Evolutionary conservation across 176 grass and related monocot genomes (phyloP).

Genomic region (Triticum timopheevii): DNA sequence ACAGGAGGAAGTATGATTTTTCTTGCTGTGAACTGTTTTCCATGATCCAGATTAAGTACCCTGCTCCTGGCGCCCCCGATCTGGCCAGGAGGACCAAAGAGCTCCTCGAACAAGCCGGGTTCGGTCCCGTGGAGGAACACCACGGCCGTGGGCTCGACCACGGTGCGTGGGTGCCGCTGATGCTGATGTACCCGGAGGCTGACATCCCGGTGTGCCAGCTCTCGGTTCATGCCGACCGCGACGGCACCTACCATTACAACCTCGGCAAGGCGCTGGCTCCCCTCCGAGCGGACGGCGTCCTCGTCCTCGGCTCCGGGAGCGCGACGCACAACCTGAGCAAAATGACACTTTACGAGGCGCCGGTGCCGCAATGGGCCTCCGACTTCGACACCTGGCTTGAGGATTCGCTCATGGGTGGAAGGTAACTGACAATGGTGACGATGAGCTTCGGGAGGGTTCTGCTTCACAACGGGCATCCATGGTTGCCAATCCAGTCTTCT

Average conservation of each 20-base stretch:
- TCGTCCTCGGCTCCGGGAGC: conserved; percentile 76
- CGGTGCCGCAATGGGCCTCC: conserved; percentile 47
- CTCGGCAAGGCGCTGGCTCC: not conserved
- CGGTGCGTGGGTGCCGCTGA: conserved; percentile 59
- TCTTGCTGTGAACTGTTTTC: too few relatives aligned
- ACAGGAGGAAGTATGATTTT: too few relatives aligned
- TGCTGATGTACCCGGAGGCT: conserved; percentile 25
- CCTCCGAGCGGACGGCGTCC: conserved; percentile 60
- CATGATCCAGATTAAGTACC: conserved; percentile 68
- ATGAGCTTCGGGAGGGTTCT: too few relatives aligned
- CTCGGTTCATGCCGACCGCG: conserved; percentile 50
- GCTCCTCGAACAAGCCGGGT: conserved; percentile 59
- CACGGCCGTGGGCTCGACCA: conserved; percentile 69
- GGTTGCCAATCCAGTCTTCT: too few relatives aligned
- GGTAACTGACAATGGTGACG: conserved; percentile 11
- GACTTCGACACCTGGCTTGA: conserved; percentile 18
- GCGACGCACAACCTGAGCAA: conserved; percentile 58
- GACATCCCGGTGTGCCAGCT: conserved; percentile 77
- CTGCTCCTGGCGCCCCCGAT: conserved; percentile 63
- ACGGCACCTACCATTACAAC: conserved; percentile 73
- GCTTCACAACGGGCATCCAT: too few relatives aligned
- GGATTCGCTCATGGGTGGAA: conserved; percentile 57
- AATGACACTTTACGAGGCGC: not conserved
- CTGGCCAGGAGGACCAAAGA: conserved; percentile 54
- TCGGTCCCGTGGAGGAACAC: conserved; percentile 53